phyloP scores from a whole-genome alignment of 1,284 basidiomycete species.

The Pseudozyma tsukubaensis region DNA sequence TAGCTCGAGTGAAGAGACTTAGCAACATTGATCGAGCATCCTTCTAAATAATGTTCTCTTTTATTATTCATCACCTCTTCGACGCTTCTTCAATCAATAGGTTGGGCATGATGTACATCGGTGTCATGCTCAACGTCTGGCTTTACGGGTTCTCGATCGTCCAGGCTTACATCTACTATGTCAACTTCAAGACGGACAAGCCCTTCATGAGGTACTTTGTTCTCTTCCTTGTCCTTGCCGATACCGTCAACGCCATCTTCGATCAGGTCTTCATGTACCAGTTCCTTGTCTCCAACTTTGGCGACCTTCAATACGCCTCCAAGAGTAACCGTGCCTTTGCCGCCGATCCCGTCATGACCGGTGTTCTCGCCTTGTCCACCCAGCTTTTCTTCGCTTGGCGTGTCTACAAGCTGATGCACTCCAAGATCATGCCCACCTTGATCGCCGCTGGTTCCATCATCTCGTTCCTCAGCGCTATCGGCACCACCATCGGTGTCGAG shows the following conservation, averaged over 20 bases:
- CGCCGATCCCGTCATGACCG: conserved; percentile 59
- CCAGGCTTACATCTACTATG: conserved; percentile 62
- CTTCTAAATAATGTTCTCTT: neutral
- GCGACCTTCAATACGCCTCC: conserved; percentile 49
- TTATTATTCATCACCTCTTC: neutral
- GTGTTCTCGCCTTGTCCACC: conserved; percentile 57
- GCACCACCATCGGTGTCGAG: conserved; percentile 60
- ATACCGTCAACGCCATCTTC: conserved; percentile 54
- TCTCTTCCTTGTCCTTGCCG: conserved; percentile 53
- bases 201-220: conserved; percentile 56
- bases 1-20: neutral
- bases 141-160: conserved; percentile 61
- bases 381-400: conserved; percentile 66
- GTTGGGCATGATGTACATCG: conserved; percentile 63
- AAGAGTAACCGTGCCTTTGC: conserved; percentile 49
- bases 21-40: neutral
- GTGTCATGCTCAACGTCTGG: conserved; percentile 61
- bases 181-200: conserved; percentile 59
- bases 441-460: conserved; percentile 39
- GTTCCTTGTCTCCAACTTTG: conserved; percentile 61
- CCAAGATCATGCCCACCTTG: conserved; percentile 48
- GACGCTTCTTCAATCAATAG: conserved; percentile 8
- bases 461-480: conserved; percentile 55
- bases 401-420: conserved; percentile 59
- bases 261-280: conserved; percentile 60